Conservation (phyloP, 2,329 filamentous ascomycete species). For the Aspergillaceae sp. region DNA sequence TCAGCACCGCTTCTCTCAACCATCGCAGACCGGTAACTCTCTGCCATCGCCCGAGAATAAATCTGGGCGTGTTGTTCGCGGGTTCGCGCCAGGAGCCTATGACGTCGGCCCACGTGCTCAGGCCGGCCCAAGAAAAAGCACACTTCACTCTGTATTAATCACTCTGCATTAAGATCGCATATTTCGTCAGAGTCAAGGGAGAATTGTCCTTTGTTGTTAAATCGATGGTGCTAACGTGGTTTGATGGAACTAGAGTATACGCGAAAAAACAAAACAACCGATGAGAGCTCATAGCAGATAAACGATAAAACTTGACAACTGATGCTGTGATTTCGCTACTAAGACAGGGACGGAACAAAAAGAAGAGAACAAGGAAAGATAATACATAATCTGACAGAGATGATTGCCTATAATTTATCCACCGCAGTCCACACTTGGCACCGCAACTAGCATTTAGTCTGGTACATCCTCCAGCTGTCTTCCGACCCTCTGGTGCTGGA, state of each 20-base stretch:
- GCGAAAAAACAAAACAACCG: too few species aligned
- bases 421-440: neutral
- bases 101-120: slow-evolving; percentile 30
- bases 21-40: too few species aligned
- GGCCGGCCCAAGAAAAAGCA: neutral
- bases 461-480: neutral
- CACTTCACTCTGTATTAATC: neutral
- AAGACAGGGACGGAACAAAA: neutral
- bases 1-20: too few species aligned
- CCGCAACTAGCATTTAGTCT: neutral
- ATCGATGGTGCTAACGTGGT: too few species aligned
- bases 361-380: neutral
- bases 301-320: neutral
- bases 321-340: neutral
- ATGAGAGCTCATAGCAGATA: neutral
- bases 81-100: slow-evolving; percentile 16
- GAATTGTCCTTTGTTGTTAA: too few species aligned
- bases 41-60: neutral
- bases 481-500: slow-evolving; percentile 1
- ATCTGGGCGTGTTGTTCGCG: slow-evolving; percentile 3
- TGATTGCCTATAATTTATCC: neutral
- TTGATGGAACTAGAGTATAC: too few species aligned
- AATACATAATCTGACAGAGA: neutral
- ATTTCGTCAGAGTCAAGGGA: too few species aligned
- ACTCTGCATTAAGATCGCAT: too few species aligned